Percentiles rank a stretch among this genome's conserved stretches.
Conservation (phyloP, 1,284 basidiomycete genomes). For the Leccinum glutinopallens region DNA sequence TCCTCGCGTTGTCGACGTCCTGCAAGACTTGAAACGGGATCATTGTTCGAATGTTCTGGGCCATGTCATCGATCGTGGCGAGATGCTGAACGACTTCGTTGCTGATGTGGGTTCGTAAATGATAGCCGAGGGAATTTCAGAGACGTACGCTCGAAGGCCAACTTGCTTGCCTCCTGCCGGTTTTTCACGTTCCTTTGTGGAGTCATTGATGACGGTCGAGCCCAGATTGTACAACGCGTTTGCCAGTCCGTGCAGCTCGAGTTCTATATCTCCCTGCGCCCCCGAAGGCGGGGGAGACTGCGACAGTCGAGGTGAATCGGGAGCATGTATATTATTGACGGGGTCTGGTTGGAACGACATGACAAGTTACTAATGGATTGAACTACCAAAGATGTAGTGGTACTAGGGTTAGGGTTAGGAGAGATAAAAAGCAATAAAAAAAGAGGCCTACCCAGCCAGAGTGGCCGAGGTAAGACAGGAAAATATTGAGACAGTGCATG, state of each 20-base stretch:
- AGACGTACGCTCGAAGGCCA: constrained; percentile 61
- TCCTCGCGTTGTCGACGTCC: constrained; percentile 76
- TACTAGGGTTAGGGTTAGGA: constrained; percentile 4
- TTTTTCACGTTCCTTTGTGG: constrained; percentile 73
- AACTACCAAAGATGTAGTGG: not conserved
- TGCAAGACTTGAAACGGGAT: constrained; percentile 71
- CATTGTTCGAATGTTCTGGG: constrained; percentile 58
- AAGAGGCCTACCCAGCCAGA: constrained; percentile 39
- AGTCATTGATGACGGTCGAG: constrained; percentile 76
- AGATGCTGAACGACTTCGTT: constrained; percentile 73
- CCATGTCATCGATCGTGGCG: constrained; percentile 62
- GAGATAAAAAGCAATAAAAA: constrained; percentile 19
- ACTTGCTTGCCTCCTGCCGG: constrained; percentile 68
- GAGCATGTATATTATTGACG: constrained; percentile 41
- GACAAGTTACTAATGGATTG: constrained; percentile 22
- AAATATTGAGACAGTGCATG: constrained; percentile 40
- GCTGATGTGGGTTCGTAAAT: constrained; percentile 36
- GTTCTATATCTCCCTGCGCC: constrained; percentile 68
- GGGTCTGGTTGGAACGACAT: constrained; percentile 22
- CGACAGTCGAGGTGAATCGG: constrained; percentile 71
- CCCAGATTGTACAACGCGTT: constrained; percentile 77
- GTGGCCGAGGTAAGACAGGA: constrained; percentile 37
- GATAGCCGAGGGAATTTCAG: not conserved
- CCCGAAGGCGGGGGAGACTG: constrained; percentile 71
- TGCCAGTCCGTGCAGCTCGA: constrained; percentile 73